Percentiles rank a stretch among this genome's conserved stretches.
These are phyloP conservation scores for Orobanche coerulescens DNA, from an alignment of 257 asterid genomes.

Conservation along the genomic window DNA sequence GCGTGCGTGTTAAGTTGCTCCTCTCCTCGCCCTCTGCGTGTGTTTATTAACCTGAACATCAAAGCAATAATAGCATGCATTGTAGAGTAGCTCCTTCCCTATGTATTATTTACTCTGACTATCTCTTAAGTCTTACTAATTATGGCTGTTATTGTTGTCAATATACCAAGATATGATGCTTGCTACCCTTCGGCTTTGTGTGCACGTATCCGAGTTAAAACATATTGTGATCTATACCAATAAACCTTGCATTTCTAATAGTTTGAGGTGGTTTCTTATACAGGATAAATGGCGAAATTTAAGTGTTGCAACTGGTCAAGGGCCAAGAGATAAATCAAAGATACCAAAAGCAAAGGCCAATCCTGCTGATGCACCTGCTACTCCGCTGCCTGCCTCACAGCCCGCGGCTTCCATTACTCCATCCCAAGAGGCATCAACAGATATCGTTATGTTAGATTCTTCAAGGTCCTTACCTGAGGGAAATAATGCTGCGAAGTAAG, in stretches of 20 bases:
- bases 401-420: constrained; percentile 37
- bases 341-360: constrained; percentile 38
- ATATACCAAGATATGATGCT: too few relatives aligned
- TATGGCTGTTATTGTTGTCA: too few relatives aligned
- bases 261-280: not conserved
- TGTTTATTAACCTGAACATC: too few relatives aligned
- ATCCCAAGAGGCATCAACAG: constrained; percentile 35
- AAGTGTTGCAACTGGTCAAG: constrained; percentile 62
- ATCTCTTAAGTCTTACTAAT: too few relatives aligned
- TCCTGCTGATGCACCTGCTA: constrained; percentile 41
- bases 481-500: constrained; percentile 57
- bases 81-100: too few relatives aligned
- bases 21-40: too few relatives aligned
- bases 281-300: constrained; percentile 96
- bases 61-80: too few relatives aligned
- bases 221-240: too few relatives aligned
- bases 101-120: too few relatives aligned
- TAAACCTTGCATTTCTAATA: not conserved
- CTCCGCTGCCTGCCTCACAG: constrained; percentile 32
- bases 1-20: too few relatives aligned
- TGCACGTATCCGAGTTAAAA: too few relatives aligned
- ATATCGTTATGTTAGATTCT: constrained; percentile 36
- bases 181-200: too few relatives aligned
- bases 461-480: constrained; percentile 48
- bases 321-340: constrained; percentile 57